Evolutionary conservation across 176 grass and related monocot genomes (phyloP).

Genomic region (Zea luxurians): DNA sequence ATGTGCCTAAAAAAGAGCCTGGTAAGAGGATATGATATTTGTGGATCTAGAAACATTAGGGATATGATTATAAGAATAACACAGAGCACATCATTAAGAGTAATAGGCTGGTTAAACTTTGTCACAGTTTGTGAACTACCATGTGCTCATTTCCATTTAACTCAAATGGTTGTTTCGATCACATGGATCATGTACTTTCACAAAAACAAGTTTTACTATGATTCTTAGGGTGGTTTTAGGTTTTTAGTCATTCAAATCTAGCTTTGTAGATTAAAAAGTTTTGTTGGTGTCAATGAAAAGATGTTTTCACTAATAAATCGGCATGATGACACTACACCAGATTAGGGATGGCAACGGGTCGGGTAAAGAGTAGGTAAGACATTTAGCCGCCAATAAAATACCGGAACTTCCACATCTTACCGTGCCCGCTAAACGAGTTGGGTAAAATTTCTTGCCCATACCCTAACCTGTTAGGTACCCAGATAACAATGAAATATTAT

Average conservation of each 20-base stretch:
- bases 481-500: too few relatives aligned
- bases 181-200: conserved; percentile 5
- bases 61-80: conserved; percentile 1
- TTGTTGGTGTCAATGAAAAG: neutral
- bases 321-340: neutral
- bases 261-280: neutral
- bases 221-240: neutral
- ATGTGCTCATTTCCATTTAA: neutral
- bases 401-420: too few relatives aligned
- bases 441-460: too few relatives aligned
- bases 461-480: too few relatives aligned
- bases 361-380: too few relatives aligned
- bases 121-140: conserved; percentile 25
- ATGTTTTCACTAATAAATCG: neutral
- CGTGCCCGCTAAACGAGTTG: too few relatives aligned
- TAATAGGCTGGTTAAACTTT: neutral
- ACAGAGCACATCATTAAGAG: conserved; percentile 1
- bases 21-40: conserved; percentile 17
- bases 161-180: neutral
- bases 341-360: neutral
- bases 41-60: conserved; percentile 7
- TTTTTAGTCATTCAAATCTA: neutral
- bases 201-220: neutral
- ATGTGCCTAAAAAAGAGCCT: neutral
- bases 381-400: too few relatives aligned